A percentile compares a stretch with the other conserved stretches of the same genome.
phyloP scores from a whole-genome alignment of 2,329 filamentous ascomycete species.

The Exophiala lecanii-corni region DNA sequence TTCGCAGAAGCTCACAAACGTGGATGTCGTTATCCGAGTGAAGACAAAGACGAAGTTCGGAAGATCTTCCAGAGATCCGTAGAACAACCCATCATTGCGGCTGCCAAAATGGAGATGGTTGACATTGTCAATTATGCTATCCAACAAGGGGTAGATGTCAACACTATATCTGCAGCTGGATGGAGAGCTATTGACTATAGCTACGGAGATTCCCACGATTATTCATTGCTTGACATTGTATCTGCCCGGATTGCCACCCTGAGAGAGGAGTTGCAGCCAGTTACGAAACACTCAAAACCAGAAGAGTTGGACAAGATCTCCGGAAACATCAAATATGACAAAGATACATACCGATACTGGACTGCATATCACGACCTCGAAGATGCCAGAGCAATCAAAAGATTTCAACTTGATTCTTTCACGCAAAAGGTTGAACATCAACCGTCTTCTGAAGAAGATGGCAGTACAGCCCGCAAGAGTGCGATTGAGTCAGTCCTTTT shows the following conservation, averaged over 20 bases:
- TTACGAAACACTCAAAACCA: conserved; percentile 5
- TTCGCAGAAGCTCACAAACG: conserved; percentile 58
- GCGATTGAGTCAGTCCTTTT: conserved; percentile 50
- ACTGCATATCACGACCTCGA: conserved; percentile 39
- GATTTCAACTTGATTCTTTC: not conserved
- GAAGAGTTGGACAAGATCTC: conserved; percentile 37
- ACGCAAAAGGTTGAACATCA: not conserved
- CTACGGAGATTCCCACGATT: conserved; percentile 19
- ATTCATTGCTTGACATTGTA: conserved; percentile 58
- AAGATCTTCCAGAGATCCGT: conserved; percentile 44
- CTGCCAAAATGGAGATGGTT: conserved; percentile 48
- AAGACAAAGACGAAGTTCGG: conserved; percentile 44
- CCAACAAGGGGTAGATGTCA: conserved; percentile 60
- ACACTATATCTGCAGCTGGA: conserved; percentile 48
- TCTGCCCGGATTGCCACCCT: conserved; percentile 49
- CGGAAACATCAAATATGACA: conserved; percentile 48
- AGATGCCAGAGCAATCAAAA: conserved; percentile 30
- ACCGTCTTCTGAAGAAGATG: not conserved
- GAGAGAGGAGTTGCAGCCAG: conserved; percentile 38
- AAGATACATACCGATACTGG: conserved; percentile 60
- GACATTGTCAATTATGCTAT: conserved; percentile 57
- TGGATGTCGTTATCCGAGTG: conserved; percentile 33
- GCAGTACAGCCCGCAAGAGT: conserved; percentile 48
- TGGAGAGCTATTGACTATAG: conserved; percentile 22
- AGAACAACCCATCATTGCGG: conserved; percentile 64